phyloP scores from a whole-genome alignment of 208 protist species.

The Borovskyia barvae region DNA sequence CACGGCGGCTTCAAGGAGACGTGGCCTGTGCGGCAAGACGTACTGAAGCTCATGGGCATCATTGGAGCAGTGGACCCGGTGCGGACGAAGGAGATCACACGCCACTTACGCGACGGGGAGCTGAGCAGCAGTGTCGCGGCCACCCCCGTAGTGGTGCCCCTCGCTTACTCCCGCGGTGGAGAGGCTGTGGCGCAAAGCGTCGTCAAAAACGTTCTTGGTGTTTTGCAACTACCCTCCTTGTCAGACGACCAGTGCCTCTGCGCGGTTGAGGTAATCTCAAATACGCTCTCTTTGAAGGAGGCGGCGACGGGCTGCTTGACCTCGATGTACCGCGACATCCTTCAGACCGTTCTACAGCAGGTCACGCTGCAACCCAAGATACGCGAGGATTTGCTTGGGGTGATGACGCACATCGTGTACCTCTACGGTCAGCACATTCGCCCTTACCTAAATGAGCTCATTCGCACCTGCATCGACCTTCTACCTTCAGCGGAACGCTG shows the following conservation, averaged over 20 bases:
- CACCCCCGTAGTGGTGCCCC: constrained; percentile 12
- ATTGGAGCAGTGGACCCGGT: constrained; percentile 87
- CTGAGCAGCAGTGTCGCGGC: constrained; percentile 26
- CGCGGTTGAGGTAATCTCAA: constrained; percentile 70
- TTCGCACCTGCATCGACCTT: constrained; percentile 49
- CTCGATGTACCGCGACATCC: constrained; percentile 57
- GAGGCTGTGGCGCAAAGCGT: constrained; percentile 75
- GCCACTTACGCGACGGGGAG: constrained; percentile 42
- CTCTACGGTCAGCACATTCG: constrained; percentile 68
- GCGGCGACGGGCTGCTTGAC: constrained; percentile 42
- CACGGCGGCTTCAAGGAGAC: constrained; percentile 88
- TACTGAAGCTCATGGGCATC: constrained; percentile 88
- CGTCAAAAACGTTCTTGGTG: constrained; percentile 66
- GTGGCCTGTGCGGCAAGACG: constrained; percentile 84
- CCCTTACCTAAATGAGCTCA: constrained; percentile 60
- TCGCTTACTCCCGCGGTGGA: constrained; percentile 32
- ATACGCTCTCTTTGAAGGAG: constrained; percentile 69
- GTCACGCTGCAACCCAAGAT: constrained; percentile 53
- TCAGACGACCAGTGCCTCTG: constrained; percentile 82
- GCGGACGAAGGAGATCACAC: constrained; percentile 76
- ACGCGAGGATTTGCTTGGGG: constrained; percentile 56
- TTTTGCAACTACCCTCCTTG: constrained; percentile 79
- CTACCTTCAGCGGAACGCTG: constrained; percentile 48
- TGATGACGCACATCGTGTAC: constrained; percentile 59
- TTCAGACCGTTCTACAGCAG: constrained; percentile 67